Conservation (phyloP, 2,329 filamentous ascomycete species). For the Stachybotrys chartarum region DNA sequence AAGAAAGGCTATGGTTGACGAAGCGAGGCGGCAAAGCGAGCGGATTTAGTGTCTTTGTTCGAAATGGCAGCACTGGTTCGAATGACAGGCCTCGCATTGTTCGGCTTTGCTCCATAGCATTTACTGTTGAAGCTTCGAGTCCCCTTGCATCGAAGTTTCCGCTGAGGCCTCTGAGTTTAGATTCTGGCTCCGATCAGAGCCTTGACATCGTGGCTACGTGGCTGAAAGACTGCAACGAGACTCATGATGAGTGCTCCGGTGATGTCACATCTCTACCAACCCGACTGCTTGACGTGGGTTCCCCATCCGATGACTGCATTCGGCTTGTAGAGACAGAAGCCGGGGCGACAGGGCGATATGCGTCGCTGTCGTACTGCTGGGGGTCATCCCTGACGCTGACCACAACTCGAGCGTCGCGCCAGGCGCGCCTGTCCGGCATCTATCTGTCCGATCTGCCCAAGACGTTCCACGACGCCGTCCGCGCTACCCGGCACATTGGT, state of each 20-base stretch:
- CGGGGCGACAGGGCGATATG: neutral
- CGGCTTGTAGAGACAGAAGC: neutral
- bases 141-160: neutral
- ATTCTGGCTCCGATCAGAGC: neutral
- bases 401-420: neutral
- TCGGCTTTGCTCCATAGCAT: neutral
- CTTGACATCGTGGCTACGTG: neutral
- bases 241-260: neutral
- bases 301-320: neutral
- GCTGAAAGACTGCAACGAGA: neutral
- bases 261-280: neutral
- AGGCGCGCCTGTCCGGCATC: neutral
- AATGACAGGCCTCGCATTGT: neutral
- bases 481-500: neutral
- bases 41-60: neutral
- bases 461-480: neutral
- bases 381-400: neutral
- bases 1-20: neutral
- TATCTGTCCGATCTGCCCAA: neutral
- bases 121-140: neutral
- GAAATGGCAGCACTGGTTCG: neutral
- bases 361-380: slow-evolving; percentile 1
- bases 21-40: neutral
- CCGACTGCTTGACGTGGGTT: neutral
- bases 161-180: neutral